Base-by-base conservation (phyloP, 2,329 filamentous ascomycete genomes). In the Pseudocercospora cruenta region DNA sequence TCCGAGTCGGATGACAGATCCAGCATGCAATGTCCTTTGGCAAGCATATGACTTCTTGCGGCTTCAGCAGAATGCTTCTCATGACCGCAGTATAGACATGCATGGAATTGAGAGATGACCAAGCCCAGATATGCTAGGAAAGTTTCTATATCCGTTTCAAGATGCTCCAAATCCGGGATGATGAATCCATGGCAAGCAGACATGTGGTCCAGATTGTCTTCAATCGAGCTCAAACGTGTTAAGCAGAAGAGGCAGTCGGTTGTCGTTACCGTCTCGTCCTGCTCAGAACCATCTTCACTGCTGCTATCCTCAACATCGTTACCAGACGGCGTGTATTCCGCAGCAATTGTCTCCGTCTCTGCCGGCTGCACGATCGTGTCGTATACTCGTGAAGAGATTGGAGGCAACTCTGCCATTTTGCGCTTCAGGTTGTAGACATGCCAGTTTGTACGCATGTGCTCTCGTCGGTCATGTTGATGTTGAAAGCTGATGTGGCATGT, bases 61-160 rank as follows among this genome's bases (percentile, higher is more conserved):
- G 80, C 85, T 58, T 83, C 76, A 0, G 77, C 75, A 0, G 80
- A 83, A 0, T 73, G 72, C 33, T 82, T 78, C 43, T 80, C 73
- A 14, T 78, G 82, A 0, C 82, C 82, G 67, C 85, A 87, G 21
- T 78, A 80, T 43, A 87, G 76, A 65, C 85, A 87, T 72, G 86
- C 83, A 19, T 77, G 76, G 62, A 84, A 85, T 0, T 73, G 79
- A 21, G 77, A 81, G 14, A 87, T 81, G 21, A 87, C 73, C 8
- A 85, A 77, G 60, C 82, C 79, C 0, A 86, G 74, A 62, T 86
- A 86, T 47, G 76, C 69, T 39, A 86, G 74, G 1, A 87, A 73
- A 0, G 82, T 81, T 39, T 82, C 81, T 2, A 82, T 66, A 62
- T 86, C 83, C 9, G 85, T 81, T 0, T 77, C 66, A 0, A 87